These are phyloP conservation scores for Cynara cardunculus DNA, from an alignment of 129 eudicot genomes.

Conservation along the genomic window DNA sequence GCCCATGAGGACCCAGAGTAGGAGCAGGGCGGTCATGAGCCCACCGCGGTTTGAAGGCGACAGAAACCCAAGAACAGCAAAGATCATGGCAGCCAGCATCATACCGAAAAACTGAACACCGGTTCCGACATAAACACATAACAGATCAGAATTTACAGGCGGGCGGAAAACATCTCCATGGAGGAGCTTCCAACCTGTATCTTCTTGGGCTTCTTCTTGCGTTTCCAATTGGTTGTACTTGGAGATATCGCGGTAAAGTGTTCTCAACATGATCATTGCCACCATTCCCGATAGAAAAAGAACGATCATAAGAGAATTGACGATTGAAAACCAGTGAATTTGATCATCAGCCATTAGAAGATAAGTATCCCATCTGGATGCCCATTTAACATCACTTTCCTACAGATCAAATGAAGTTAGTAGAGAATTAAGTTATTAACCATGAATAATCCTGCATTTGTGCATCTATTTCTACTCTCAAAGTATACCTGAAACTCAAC, in stretches of 20 bases:
- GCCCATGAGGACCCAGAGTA: conserved; percentile 59
- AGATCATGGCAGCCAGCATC: conserved; percentile 46
- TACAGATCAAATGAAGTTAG: conserved; percentile 9
- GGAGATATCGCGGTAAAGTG: conserved; percentile 52
- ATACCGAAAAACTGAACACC: conserved; percentile 54
- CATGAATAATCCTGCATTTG: neutral
- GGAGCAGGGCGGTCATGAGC: conserved; percentile 48
- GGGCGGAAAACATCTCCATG: conserved; percentile 59
- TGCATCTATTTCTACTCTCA: neutral
- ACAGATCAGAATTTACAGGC: conserved; percentile 42
- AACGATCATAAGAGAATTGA: conserved; percentile 53
- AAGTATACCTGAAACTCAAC: conserved; percentile 37
- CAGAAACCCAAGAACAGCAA: conserved; percentile 48
- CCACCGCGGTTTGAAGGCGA: conserved; percentile 59
- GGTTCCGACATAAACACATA: conserved; percentile 50
- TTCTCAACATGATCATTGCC: conserved; percentile 57
- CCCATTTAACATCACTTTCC: conserved; percentile 61
- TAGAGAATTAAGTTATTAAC: neutral
- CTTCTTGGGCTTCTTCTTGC: conserved; percentile 55
- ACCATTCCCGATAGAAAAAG: conserved; percentile 64
- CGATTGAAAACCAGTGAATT: conserved; percentile 51
- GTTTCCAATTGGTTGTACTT: conserved; percentile 51
- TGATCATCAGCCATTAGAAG: conserved; percentile 45
- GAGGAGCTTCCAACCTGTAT: conserved; percentile 53
- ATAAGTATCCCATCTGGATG: conserved; percentile 60